Evolutionary conservation across 768 basidiomycete species (phyloP), one percentile per base, ranked within the genome.

Genomic region (Xerocomellus chrysenteron): DNA sequence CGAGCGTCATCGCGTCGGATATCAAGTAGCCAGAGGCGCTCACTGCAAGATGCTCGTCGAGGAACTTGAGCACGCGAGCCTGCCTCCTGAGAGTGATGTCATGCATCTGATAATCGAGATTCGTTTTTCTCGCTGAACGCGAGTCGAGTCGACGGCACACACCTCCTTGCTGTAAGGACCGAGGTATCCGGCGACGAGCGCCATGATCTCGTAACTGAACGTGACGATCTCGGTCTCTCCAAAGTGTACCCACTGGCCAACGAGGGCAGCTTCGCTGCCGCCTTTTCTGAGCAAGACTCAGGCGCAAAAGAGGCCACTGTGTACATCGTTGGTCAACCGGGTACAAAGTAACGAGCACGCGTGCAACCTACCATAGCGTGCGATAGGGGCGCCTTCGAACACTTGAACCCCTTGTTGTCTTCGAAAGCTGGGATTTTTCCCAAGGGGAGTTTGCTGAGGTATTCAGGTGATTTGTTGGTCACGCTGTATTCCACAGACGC

Each of bases 211-310:
- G 28, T 68, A 59, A 50, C 58, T 72, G 56, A 58, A 55, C 50
- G 2, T 8, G 41, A 57, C n/a, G 32, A 72, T 68, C 45, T 70
- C 69, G 12, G 51, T 54, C 45, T 71, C 69, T 10, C 57, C 64
- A 45, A 70, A 70, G 32, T 70, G 69, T 17, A 70, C 55, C 69
- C 69, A 70, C 37, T 70, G 70, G 45, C 70, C 70, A 1, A 72
- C 58, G 28, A 70, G 66, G 3, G 66, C 68, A 24, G 66, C 53
- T 43, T 70, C 70, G 6, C 17, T 46, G 14, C 39, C 48, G 10
- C 59, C 45, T 30, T 65, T 66, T 33, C 68, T 66, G n/a, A 70
- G 62, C 41, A 70, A 26, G 66, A 66, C 39, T 65, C 56, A 7
- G 70, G 70, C 24, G 58, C 66, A 17, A 68, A 56, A 19, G 68